These are phyloP conservation scores for Phytophthora nicotianae DNA, from an alignment of 352 stramenopile genomes.

Conservation along the genomic window DNA sequence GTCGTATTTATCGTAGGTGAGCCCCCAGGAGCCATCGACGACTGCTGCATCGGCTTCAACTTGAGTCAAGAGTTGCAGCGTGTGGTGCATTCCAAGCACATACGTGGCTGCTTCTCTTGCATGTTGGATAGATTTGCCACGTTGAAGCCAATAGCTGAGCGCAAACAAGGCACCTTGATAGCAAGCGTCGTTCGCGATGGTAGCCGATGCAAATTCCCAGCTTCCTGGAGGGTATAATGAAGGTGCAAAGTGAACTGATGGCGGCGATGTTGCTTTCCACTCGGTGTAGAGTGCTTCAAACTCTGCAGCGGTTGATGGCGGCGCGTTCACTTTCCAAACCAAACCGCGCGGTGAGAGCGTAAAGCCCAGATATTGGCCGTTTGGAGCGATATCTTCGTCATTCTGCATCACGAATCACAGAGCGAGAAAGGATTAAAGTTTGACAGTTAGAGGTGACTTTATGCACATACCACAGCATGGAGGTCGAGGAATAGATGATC, in stretches of 20 bases:
- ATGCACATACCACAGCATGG: slow-evolving; percentile 47
- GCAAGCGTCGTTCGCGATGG: slow-evolving; percentile 55
- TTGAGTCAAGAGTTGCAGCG: slow-evolving; percentile 34
- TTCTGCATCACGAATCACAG: slow-evolving; percentile 33
- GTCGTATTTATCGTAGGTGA: slow-evolving; percentile 60
- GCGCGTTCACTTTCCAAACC: slow-evolving; percentile 50
- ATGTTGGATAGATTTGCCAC: slow-evolving; percentile 27
- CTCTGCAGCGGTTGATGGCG: slow-evolving; percentile 13
- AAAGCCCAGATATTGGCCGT: slow-evolving; percentile 46
- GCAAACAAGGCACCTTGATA: slow-evolving; percentile 52
- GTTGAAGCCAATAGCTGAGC: slow-evolving; percentile 50
- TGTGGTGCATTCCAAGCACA: slow-evolving; percentile 36
- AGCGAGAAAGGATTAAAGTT: background rate
- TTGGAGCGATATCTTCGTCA: slow-evolving; percentile 44
- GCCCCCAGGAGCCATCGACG: slow-evolving; percentile 14
- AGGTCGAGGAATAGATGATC: slow-evolving; percentile 58
- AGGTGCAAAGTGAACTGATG: slow-evolving; percentile 11
- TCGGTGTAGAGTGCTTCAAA: slow-evolving; percentile 16
- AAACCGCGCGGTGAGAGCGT: slow-evolving; percentile 47
- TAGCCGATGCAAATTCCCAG: slow-evolving; percentile 60
- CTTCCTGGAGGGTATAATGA: slow-evolving; percentile 38
- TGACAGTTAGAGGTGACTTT: background rate
- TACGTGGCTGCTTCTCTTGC: slow-evolving; percentile 38
- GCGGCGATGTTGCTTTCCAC: slow-evolving; percentile 17
- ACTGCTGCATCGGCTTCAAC: slow-evolving; percentile 24